Evolutionary conservation across 2,329 filamentous ascomycete genomes (phyloP), one percentile per base, ranked within the genome.

Genomic region (Pseudogymnoascus verrucosus): DNA sequence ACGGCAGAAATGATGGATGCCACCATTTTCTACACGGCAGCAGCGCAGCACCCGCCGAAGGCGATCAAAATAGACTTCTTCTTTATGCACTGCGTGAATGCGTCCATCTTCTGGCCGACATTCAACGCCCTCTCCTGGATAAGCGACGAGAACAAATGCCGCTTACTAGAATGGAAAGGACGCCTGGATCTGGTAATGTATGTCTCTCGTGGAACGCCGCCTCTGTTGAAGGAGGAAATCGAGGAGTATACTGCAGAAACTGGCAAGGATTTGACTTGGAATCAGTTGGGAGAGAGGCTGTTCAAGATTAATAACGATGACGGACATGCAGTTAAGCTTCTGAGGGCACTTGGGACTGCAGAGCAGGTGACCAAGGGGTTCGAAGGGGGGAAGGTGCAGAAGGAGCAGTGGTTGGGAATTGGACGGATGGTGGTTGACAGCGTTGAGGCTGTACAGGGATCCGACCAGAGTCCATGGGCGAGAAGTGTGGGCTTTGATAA

Each of bases 131-230:
- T 81, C 67, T 67, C 79, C 39, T 95, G 84, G 82, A 79, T 92
- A 47, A 79, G 84, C 0, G 71, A 76, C 0, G 78, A 79, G 6
- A 78, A 79, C 59, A 93, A 93, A 72, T 78, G 80, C 11, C 85
- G 90, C 5, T 76, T 96, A 0, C 78, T 96, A 6, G 89, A 95
- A 74, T 93, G 87, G 84, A 96, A 96, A 75, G 89, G 87, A 60
- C 84, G 91, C 44, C 76, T 87, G 68, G 90, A 95, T 72, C 77
- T 96, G 5, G 71, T 87, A 5, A 80, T 91, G 75, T 96, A 96
- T 73, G 83, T 87, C 0, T 89, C 88, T 1, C 81, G 89, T 8
- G 82, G 82, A 3, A 82, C 80, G 1, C 88, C 91, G 0, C 74
- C 81, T 0, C 80, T 93, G 0, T 76, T 81, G 0, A 64, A 84